phyloP scores from a whole-genome alignment of 2,329 filamentous ascomycete species.

The Furcasterigmium sp. region DNA sequence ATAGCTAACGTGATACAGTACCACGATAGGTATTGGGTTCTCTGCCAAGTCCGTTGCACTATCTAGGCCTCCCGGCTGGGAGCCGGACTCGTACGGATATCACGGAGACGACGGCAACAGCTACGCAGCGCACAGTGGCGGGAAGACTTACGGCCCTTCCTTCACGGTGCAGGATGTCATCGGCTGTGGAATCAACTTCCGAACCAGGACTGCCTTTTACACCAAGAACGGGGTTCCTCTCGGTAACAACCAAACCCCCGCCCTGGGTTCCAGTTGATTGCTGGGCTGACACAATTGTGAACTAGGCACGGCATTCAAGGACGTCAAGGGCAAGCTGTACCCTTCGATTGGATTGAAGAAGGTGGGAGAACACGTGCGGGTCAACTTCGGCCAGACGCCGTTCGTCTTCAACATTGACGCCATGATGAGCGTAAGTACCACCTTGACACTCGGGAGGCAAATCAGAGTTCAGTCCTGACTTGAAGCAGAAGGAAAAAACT shows the following conservation, averaged over 20 bases:
- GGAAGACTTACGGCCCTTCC: constrained; percentile 50
- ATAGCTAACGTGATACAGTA: constrained; percentile 27
- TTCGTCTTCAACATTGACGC: constrained; percentile 91
- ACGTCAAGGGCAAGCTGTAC: constrained; percentile 62
- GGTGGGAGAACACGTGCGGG: constrained; percentile 53
- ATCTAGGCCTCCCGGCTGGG: constrained; percentile 59
- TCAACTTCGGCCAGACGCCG: constrained; percentile 66
- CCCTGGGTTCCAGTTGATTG: neutral
- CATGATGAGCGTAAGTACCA: constrained; percentile 63
- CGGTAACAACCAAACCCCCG: constrained; percentile 32
- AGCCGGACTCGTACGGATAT: constrained; percentile 63
- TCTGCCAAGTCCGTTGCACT: constrained; percentile 47
- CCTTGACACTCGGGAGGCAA: neutral
- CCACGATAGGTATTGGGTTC: constrained; percentile 60
- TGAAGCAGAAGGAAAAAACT: constrained; percentile 25
- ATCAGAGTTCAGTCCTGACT: neutral
- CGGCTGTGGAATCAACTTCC: constrained; percentile 63
- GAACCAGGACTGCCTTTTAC: constrained; percentile 60
- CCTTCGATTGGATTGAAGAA: constrained; percentile 63
- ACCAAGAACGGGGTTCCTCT: constrained; percentile 58
- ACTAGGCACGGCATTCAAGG: constrained; percentile 64
- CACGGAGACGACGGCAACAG: constrained; percentile 63
- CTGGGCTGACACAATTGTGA: constrained; percentile 19
- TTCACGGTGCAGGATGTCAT: constrained; percentile 55
- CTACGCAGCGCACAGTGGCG: constrained; percentile 51